Base-by-base conservation (phyloP, 164 flowering plant genomes). In the Cinnamomum micranthum region DNA sequence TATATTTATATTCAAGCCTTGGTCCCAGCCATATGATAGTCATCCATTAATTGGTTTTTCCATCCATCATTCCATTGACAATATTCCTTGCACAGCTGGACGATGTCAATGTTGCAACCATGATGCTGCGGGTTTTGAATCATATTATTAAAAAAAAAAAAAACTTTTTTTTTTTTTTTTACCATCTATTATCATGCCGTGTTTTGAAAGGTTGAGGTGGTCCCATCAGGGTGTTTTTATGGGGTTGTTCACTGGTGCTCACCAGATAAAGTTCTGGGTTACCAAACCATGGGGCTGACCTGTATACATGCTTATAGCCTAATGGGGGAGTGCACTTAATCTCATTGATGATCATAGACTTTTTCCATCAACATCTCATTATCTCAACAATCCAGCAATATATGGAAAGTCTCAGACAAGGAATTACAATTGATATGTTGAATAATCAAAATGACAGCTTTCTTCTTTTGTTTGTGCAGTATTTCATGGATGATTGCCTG, bases 401-500 rank as follows among this genome's bases (percentile, higher is more conserved):
- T 22, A 12, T 19, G 22, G 27, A 64, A 20, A 24, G 15, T 64
- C 22, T 20, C 67, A 22, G 22, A 64, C 22, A 9, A 12, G 5
- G 28, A 22, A 64, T 22, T 64, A 67, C 50, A 15, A 67, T 2
- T 23, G 60, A 15, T 55, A 55, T 55, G 60, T 14, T 14, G 60
- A 55, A 15, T 15, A 2, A 15, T 55, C n/a, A 2, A 55, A 15
- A 55, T 6, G 60, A 20, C 5, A 55, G n/a, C 66, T 65, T n/a
- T 23, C 25, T 67, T 66, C 20, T 10, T 74, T 2, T 59, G 31
- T 28, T 59, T 31, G 23, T 80, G 25, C 95, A 95, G 99, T 93
- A 80, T 85, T 96, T 95, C 88, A 94, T 96, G 99, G 99, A 96
- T 82, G 94, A 88, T 11, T 92, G 99, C 85, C 85, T 96, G 70